Evolutionary conservation across 2,329 filamentous ascomycete genomes (phyloP).

Genomic region (Neonectria neomacrospora): DNA sequence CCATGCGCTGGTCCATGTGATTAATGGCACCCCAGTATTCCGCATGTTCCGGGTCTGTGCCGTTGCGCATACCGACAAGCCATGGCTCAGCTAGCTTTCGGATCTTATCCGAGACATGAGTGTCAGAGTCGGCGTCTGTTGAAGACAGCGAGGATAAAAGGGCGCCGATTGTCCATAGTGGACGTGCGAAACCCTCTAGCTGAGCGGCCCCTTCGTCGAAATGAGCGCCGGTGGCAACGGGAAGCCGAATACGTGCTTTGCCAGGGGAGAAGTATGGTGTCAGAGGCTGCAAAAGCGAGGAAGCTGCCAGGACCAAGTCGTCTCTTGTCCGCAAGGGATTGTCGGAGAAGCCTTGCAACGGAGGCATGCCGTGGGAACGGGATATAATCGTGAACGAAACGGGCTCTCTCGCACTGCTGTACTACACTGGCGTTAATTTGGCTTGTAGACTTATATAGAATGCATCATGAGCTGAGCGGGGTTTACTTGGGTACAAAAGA

Average conservation of each 20-base stretch:
- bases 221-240: constrained; percentile 51
- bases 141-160: constrained; percentile 52
- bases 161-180: constrained; percentile 50
- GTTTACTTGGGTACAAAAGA: not conserved
- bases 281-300: constrained; percentile 11
- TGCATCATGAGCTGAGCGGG: not conserved
- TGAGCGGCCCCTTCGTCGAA: constrained; percentile 59
- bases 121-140: not conserved
- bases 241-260: constrained; percentile 50
- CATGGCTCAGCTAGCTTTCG: constrained; percentile 42
- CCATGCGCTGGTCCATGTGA: constrained; percentile 63
- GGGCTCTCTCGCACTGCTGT: too few relatives aligned
- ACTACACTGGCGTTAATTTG: too few relatives aligned
- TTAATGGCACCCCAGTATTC: constrained; percentile 61
- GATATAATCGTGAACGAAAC: not conserved
- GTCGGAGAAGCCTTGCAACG: constrained; percentile 16
- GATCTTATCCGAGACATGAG: constrained; percentile 7
- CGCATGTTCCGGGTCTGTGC: constrained; percentile 47
- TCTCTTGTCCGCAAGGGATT: constrained; percentile 11
- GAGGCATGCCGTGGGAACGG: not conserved
- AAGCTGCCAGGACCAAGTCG: constrained; percentile 8
- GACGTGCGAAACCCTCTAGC: constrained; percentile 57
- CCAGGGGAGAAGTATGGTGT: constrained; percentile 9
- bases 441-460: not conserved
- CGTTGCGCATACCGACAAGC: constrained; percentile 46